Conservation (phyloP, 352 stramenopile genomes). For the Aphanomyces invadans region DNA sequence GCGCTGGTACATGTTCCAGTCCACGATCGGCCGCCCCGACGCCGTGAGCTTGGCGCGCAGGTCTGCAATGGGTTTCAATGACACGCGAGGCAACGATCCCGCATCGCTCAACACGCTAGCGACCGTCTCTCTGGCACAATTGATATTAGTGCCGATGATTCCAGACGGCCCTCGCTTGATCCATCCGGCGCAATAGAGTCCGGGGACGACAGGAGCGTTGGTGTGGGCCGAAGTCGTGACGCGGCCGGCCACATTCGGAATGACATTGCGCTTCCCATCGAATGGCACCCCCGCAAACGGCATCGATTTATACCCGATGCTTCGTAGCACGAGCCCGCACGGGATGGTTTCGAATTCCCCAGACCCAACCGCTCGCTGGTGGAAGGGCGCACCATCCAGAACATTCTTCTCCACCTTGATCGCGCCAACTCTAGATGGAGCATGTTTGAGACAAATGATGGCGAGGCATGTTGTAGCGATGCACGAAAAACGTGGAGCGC, state of each 20-base stretch:
- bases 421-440: slow-evolving; percentile 14
- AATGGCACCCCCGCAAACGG: slow-evolving; percentile 75
- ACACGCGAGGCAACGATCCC: slow-evolving; percentile 30
- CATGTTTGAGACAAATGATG: no score
- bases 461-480: no score
- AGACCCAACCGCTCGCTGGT: slow-evolving; percentile 79
- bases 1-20: slow-evolving; percentile 54
- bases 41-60: slow-evolving; percentile 33
- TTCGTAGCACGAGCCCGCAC: slow-evolving; percentile 68
- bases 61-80: slow-evolving; percentile 26
- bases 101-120: slow-evolving; percentile 88
- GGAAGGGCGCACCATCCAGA: slow-evolving; percentile 75
- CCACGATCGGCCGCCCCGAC: slow-evolving; percentile 48
- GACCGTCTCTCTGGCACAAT: slow-evolving; percentile 94
- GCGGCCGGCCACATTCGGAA: slow-evolving; percentile 54
- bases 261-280: slow-evolving; percentile 54
- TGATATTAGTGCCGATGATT: slow-evolving; percentile 98
- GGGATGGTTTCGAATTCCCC: slow-evolving; percentile 80
- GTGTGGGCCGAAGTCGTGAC: slow-evolving; percentile 30
- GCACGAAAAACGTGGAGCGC: no score
- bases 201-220: slow-evolving; percentile 35
- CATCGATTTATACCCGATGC: slow-evolving; percentile 89
- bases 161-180: slow-evolving; percentile 95
- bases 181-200: slow-evolving; percentile 96
- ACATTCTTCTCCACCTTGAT: slow-evolving; percentile 74